These are phyloP conservation scores for Russula ochroleuca DNA, from an alignment of 768 basidiomycete genomes.

Conservation along the genomic window DNA sequence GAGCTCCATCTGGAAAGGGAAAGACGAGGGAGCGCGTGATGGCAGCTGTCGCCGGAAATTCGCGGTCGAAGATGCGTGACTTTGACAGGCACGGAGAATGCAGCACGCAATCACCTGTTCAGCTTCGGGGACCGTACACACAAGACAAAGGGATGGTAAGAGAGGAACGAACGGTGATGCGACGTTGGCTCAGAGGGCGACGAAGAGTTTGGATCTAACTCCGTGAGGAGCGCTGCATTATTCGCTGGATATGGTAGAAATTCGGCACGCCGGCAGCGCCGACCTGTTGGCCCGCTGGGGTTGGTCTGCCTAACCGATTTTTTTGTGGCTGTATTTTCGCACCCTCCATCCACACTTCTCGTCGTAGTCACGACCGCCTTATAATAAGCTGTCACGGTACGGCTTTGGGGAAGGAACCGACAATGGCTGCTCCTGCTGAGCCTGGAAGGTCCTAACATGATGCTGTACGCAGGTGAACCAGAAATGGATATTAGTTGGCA, in stretches of 20 bases:
- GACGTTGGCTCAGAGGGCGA: no score
- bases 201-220: constrained; percentile 8
- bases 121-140: constrained; percentile 3
- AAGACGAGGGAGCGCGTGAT: constrained; percentile 17
- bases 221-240: constrained; percentile 17
- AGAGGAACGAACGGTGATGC: no score
- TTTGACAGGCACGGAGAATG: constrained; percentile 10
- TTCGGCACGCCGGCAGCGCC: constrained; percentile 25
- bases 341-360: not conserved
- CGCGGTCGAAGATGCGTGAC: constrained; percentile 14
- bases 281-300: constrained; percentile 5
- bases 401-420: not conserved
- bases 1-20: constrained; percentile 9
- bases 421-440: not conserved
- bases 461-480: constrained; percentile 14
- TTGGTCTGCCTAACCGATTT: constrained; percentile 1
- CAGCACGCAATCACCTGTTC: not conserved
- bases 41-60: constrained; percentile 25
- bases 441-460: not conserved
- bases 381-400: not conserved
- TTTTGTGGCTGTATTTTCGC: constrained; percentile 2
- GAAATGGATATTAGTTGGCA: constrained; percentile 23
- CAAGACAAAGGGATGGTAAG: no score
- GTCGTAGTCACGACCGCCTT: constrained; percentile 5
- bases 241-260: constrained; percentile 23